These are phyloP conservation scores for Fusarium azukiicola DNA, from an alignment of 2,329 filamentous ascomycete species.

Conservation along the genomic window DNA sequence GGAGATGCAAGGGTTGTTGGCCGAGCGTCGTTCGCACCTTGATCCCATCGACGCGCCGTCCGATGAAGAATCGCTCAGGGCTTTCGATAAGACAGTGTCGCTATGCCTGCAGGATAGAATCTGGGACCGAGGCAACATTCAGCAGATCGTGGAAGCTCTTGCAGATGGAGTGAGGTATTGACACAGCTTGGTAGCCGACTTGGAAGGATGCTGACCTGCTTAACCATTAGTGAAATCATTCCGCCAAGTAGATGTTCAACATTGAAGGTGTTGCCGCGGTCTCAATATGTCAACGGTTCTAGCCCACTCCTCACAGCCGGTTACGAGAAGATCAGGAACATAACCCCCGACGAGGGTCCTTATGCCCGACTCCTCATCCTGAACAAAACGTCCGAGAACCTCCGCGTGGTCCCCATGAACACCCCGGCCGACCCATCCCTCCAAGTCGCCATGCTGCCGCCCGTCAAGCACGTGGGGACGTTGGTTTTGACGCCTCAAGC, in stretches of 20 bases:
- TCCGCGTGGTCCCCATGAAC: neutral
- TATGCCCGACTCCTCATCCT: neutral
- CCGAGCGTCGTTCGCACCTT: neutral
- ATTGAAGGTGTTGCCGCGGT: conserved; percentile 3
- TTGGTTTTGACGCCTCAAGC: conserved; percentile 20
- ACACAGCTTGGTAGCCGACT: neutral
- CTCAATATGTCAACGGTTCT: conserved; percentile 6
- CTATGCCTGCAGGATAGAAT: conserved; percentile 20
- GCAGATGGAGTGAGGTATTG: conserved; percentile 8
- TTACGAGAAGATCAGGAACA: conserved; percentile 5
- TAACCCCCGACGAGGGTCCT: neutral
- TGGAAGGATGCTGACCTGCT: neutral
- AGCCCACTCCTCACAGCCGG: neutral
- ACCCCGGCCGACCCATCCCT: conserved; percentile 10
- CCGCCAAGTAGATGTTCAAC: neutral
- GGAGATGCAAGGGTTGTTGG: neutral
- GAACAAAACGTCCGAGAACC: conserved; percentile 12
- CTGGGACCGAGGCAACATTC: conserved; percentile 15
- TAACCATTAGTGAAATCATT: neutral
- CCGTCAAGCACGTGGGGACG: neutral
- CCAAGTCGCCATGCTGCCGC: neutral
- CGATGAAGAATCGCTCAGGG: conserved; percentile 16
- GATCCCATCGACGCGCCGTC: conserved; percentile 18
- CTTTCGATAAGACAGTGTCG: neutral
- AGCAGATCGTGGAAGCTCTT: conserved; percentile 19